These are phyloP conservation scores for Astragalus glycyphyllos DNA, from an alignment of 306 rosid species.

Conservation along the genomic window DNA sequence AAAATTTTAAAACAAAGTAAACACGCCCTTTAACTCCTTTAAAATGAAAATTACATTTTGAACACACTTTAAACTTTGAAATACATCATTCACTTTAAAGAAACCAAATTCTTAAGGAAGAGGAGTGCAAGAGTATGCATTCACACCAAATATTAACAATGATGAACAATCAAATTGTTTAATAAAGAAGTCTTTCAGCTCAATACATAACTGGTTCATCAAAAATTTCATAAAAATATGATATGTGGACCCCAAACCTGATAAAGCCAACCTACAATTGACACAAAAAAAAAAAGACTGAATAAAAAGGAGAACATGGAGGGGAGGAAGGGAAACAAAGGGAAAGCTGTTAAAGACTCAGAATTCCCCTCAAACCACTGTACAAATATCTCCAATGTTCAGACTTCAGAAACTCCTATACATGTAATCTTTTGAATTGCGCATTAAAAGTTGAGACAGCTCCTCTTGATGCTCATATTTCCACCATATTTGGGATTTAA, in stretches of 20 bases:
- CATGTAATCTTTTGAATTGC: conserved; percentile 27
- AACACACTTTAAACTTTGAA: not conserved
- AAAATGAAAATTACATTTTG: not conserved
- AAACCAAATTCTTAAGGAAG: not conserved
- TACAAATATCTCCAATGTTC: conserved; percentile 34
- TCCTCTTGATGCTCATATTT: conserved; percentile 28
- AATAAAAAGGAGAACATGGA: not conserved
- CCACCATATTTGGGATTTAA: conserved; percentile 6
- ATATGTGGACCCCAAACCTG: conserved; percentile 1
- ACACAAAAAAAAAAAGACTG: not conserved
- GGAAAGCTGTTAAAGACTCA: conserved; percentile 5
- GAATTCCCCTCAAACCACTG: conserved; percentile 20
- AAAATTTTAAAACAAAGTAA: too few relatives aligned
- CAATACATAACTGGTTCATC: conserved; percentile 21
- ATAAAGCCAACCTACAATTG: conserved; percentile 16
- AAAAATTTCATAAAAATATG: conserved; percentile 33
- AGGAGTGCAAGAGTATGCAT: conserved; percentile 15
- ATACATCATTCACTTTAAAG: conserved; percentile 1
- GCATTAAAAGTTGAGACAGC: conserved; percentile 24
- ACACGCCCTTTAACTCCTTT: not conserved
- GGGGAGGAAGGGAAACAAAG: conserved; percentile 4
- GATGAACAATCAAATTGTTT: conserved; percentile 36
- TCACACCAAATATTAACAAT: conserved; percentile 21
- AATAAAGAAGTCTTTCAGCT: conserved; percentile 9
- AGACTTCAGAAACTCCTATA: conserved; percentile 25